phyloP scores from a whole-genome alignment of 176 grass and related monocot species.

The Aegilops tauschii region DNA sequence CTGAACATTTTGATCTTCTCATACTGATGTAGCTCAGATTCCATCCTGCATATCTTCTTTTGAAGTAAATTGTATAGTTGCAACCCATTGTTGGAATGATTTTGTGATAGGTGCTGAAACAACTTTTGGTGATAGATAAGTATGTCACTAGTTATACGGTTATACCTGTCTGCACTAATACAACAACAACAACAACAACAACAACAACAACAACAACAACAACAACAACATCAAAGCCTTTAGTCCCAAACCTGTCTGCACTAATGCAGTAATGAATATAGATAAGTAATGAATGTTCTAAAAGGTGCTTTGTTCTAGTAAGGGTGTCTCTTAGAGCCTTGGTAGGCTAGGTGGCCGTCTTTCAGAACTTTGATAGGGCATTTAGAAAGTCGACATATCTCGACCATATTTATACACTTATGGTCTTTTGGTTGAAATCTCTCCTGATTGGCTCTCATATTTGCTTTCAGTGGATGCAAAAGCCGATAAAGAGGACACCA shows the following conservation, averaged over 20 bases:
- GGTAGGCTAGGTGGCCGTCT: background rate
- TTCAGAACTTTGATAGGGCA: background rate
- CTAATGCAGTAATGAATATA: no score
- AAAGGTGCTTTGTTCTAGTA: background rate
- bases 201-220: no score
- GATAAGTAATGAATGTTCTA: background rate
- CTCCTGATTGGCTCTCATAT: constrained; percentile 10
- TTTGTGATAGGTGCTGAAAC: constrained; percentile 18
- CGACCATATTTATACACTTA: background rate
- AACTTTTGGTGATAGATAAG: background rate
- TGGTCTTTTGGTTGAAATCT: constrained; percentile 14
- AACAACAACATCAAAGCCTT: no score
- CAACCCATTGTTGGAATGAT: constrained; percentile 3
- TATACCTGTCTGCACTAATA: background rate
- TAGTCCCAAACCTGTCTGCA: background rate
- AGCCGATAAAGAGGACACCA: constrained; percentile 65
- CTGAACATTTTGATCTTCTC: background rate
- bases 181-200: no score
- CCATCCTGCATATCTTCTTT: background rate
- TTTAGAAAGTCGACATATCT: background rate
- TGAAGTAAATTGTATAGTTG: background rate
- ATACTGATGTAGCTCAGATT: background rate
- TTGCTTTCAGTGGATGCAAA: constrained; percentile 53
- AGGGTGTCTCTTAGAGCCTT: background rate
- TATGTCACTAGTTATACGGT: background rate